These are phyloP conservation scores for Hsuehochloa calcarea DNA, from an alignment of 176 grass and related monocot genomes.

Conservation along the genomic window DNA sequence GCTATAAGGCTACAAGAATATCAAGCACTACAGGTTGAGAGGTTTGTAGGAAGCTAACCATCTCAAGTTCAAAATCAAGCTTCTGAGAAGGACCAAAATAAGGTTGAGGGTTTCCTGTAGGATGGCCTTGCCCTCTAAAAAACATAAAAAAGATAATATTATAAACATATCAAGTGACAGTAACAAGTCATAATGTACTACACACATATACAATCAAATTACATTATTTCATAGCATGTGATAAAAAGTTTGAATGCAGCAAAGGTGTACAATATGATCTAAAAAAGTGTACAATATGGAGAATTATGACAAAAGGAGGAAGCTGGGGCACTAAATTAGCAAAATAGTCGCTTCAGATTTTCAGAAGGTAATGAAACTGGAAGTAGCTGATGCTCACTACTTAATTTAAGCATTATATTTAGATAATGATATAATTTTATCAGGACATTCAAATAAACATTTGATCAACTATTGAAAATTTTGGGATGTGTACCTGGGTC, in stretches of 20 bases:
- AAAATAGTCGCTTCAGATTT: neutral
- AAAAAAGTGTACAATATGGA: neutral
- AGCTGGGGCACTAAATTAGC: neutral
- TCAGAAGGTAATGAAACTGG: neutral
- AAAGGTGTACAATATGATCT: neutral
- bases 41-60: constrained; percentile 58
- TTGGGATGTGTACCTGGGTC: constrained; percentile 65
- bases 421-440: neutral
- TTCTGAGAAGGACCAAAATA: constrained; percentile 88
- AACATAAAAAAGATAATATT: constrained; percentile 9
- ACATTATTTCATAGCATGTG: neutral
- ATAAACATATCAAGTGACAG: neutral
- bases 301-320: neutral
- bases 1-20: neutral
- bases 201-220: neutral
- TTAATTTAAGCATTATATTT: neutral
- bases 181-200: neutral
- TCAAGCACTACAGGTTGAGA: neutral
- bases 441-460: neutral
- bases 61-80: constrained; percentile 99
- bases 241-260: neutral
- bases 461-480: neutral
- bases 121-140: constrained; percentile 85
- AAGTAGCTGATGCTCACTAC: neutral
- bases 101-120: constrained; percentile 55